Conservation (phyloP, 1,284 basidiomycete genomes). For the Athelia sp. region DNA sequence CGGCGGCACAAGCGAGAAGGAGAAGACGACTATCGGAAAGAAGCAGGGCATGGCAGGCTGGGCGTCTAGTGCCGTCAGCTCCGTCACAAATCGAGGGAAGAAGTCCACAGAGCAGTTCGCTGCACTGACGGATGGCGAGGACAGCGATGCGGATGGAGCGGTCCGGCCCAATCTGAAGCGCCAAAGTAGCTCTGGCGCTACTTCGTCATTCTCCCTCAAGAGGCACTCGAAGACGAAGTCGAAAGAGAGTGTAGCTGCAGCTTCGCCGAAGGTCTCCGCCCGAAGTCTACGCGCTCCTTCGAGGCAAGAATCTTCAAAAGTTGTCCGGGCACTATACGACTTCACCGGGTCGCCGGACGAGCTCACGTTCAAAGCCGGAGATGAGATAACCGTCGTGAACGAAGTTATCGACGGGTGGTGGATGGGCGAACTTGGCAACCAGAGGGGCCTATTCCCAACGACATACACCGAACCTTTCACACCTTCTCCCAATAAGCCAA, state of each 20-base stretch:
- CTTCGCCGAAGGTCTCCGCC: conserved; percentile 34
- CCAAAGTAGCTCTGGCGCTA: neutral
- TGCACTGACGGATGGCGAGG: conserved; percentile 43
- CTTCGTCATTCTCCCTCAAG: conserved; percentile 20
- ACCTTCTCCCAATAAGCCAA: conserved; percentile 14
- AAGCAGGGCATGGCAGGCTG: conserved; percentile 54
- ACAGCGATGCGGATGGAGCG: conserved; percentile 24
- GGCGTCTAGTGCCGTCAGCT: conserved; percentile 58
- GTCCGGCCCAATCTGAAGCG: conserved; percentile 3
- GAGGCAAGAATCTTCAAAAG: conserved; percentile 35
- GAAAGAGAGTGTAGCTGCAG: conserved; percentile 25
- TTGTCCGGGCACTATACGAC: conserved; percentile 68
- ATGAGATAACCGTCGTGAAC: conserved; percentile 67
- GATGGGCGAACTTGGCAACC: conserved; percentile 69
- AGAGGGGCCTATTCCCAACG: conserved; percentile 73
- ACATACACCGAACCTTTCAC: conserved; percentile 58
- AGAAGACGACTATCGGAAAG: conserved; percentile 22
- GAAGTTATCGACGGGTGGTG: conserved; percentile 85
- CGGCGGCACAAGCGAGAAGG: conserved; percentile 22
- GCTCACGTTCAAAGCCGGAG: conserved; percentile 65
- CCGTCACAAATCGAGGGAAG: conserved; percentile 53
- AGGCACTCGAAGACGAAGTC: conserved; percentile 34
- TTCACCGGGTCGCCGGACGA: conserved; percentile 73
- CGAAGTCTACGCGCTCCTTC: conserved; percentile 46
- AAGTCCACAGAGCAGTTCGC: conserved; percentile 43